phyloP scores from a whole-genome alignment of 768 basidiomycete genomes.

The Tulasnella sp. region DNA sequence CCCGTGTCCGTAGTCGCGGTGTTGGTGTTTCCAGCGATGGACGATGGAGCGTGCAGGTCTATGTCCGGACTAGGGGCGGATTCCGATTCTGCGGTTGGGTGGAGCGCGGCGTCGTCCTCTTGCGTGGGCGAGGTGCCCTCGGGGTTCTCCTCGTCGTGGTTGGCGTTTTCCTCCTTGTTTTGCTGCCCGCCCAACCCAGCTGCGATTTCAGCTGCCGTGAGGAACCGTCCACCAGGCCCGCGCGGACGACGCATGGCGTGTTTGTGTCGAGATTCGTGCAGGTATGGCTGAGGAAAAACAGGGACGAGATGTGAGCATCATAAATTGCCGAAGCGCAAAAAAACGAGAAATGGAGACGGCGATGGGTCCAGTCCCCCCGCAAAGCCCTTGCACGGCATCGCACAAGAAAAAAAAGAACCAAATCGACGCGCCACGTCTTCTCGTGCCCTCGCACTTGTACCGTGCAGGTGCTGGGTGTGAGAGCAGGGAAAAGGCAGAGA shows the following conservation, averaged over 20 bases:
- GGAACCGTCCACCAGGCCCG: conserved; percentile 95
- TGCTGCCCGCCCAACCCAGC: conserved; percentile 5
- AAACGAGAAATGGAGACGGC: background rate
- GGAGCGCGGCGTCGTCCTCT: background rate
- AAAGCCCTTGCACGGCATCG: conserved; percentile 4
- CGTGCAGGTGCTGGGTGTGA: conserved; percentile 27
- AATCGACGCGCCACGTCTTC: background rate
- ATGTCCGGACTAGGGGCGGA: background rate
- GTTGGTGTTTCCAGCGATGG: background rate
- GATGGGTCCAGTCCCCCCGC: background rate
- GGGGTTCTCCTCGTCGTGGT: background rate
- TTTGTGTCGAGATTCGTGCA: conserved; percentile 96
- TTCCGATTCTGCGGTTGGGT: background rate
- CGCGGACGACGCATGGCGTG: conserved; percentile 97
- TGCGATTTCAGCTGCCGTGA: conserved; percentile 78
- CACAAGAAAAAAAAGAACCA: background rate
- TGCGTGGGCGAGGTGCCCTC: background rate
- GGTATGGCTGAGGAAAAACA: conserved; percentile 67
- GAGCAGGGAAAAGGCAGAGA: conserved; percentile 15
- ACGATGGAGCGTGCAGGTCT: background rate
- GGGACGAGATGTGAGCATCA: background rate
- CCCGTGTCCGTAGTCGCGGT: background rate
- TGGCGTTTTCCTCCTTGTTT: background rate
- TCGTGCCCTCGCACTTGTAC: background rate
- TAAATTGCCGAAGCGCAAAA: conserved; percentile 9